Evolutionary conservation across 768 basidiomycete species (phyloP), one percentile per base, ranked within the genome.

Genomic region (Xerocomellus chrysenteron): DNA sequence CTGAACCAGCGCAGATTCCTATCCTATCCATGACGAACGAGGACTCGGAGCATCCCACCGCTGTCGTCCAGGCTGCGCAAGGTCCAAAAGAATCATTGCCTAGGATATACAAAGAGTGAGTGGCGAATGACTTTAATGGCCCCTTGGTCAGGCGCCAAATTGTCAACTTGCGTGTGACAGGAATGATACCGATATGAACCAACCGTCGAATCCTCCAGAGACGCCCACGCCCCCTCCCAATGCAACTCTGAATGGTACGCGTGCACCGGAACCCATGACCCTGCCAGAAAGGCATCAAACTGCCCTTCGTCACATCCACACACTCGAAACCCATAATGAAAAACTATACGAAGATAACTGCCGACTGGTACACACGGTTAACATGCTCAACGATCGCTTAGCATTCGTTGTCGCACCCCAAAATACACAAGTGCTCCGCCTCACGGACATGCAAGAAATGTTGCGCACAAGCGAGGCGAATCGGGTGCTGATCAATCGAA

Each of bases 211-310:
- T 41, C 41, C 52, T 43, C 54, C 47, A 0, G 56, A 55, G 5
- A 54, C 56, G 2, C 60, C 57, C 9, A 52, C 47, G 8, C 49
- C 51, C 19, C 45, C 60, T 54, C 43, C 41, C 42, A 28, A 43
- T 21, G 26, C 10, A 21, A 17, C 40, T 21, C 12, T 28, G 17
- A 26, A 45, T 17, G 80, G 78, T 66, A 75, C 75, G 13, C 82
- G 76, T 60, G 70, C 80, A 24, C 61, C 71, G 5, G 81, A 81
- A 57, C 73, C 71, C 58, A 76, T 80, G 19, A 72, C 75, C 7
- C 72, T 82, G 11, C 47, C 43, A 17, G 68, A 73, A 17, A 59
- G 36, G 8, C 45, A 62, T 50, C 60, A 65, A 24, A n/a, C 33
- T 14, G 40, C 58, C 55, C 51, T 73, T 5, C 73, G 71, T 45